phyloP scores from a whole-genome alignment of 2,329 filamentous ascomycete species.

The Epichloe bromicola region DNA sequence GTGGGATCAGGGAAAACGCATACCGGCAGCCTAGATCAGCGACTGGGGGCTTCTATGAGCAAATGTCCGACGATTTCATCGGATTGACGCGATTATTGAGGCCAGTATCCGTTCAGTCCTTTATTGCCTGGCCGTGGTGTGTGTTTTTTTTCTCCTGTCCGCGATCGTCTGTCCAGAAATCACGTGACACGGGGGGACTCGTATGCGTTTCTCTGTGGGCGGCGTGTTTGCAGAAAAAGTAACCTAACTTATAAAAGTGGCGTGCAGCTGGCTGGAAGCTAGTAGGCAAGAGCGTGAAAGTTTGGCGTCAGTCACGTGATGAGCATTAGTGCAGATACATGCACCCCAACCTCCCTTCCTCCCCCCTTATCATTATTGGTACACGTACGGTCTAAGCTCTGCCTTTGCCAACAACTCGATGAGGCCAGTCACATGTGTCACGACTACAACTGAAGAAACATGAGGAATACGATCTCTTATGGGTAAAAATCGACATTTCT shows the following conservation, averaged over 20 bases:
- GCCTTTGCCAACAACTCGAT: no score
- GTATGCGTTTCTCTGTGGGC: background rate
- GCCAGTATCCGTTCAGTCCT: slow-evolving; percentile 11
- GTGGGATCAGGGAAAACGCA: slow-evolving; percentile 13
- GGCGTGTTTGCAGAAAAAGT: slow-evolving; percentile 1
- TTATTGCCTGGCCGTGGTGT: slow-evolving; percentile 9
- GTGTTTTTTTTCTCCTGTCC: slow-evolving; percentile 13
- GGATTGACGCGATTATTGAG: slow-evolving; percentile 12
- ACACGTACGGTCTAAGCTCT: no score
- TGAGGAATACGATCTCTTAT: background rate
- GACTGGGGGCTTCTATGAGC: slow-evolving; percentile 15
- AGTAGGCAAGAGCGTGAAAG: background rate
- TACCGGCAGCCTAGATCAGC: slow-evolving; percentile 19
- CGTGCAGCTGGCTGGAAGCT: background rate
- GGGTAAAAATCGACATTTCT: background rate
- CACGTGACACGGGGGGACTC: slow-evolving; percentile 16
- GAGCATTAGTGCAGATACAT: background rate
- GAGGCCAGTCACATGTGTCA: no score
- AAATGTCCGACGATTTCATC: slow-evolving; percentile 17
- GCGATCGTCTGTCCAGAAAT: slow-evolving; percentile 16
- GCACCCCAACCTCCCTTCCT: no score
- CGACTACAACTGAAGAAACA: background rate
- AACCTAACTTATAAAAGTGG: background rate
- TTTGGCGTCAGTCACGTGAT: background rate
- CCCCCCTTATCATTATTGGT: no score